phyloP scores from a whole-genome alignment of 164 flowering plant species.

The Magnolia sinica region DNA sequence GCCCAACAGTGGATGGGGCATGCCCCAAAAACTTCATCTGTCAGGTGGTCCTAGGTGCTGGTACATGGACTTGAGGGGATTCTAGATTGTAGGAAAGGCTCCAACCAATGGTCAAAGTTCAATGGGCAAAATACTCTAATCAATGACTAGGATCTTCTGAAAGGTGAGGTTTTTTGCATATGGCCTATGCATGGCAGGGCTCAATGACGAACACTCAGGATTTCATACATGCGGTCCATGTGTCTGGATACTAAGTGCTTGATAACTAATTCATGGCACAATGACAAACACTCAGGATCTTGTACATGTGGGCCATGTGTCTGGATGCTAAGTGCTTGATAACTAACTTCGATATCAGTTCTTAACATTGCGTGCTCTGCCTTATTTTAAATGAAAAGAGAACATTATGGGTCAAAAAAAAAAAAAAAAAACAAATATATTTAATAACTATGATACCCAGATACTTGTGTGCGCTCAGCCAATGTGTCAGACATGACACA shows the following conservation, averaged over 20 bases:
- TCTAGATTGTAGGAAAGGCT: too few species aligned
- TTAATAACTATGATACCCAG: not conserved
- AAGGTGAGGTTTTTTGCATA: not conserved
- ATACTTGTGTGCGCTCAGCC: not conserved
- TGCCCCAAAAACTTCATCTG: not conserved
- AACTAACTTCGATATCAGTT: not conserved
- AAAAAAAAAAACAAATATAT: too few species aligned
- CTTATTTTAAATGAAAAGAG: not conserved
- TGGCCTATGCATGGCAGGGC: not conserved
- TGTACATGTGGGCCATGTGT: not conserved
- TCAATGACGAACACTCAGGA: not conserved
- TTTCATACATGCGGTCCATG: not conserved
- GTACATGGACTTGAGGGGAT: too few species aligned
- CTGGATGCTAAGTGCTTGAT: not conserved
- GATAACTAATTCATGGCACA: not conserved
- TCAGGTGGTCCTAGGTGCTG: too few species aligned
- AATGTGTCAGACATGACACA: not conserved
- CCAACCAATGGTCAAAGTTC: not conserved
- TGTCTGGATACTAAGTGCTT: not conserved
- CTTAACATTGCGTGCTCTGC: not conserved
- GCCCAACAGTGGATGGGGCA: not conserved
- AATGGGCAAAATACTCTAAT: not conserved
- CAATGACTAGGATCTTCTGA: not conserved
- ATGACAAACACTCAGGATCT: not conserved
- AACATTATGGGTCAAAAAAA: not conserved